Base-by-base conservation (phyloP, 2,329 filamentous ascomycete species). In the Botrytis porri region DNA sequence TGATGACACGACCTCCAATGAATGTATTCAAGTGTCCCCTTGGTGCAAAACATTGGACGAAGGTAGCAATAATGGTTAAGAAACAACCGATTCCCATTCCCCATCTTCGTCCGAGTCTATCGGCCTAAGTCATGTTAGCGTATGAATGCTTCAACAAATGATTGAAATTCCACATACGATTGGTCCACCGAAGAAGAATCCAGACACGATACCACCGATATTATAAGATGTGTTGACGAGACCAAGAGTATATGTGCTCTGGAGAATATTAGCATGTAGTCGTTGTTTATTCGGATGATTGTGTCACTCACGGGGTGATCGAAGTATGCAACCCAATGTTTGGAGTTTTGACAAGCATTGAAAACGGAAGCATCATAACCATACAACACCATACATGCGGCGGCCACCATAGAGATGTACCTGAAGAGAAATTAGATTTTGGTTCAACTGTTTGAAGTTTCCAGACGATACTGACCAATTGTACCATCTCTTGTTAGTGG, bases 371-470 rank as follows among this genome's bases (percentile, higher is more conserved):
- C 90, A 85, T 93, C 91, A 80, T 93, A 93, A 73, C 91, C 91
- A 80, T 92, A 93, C 63, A 93, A 85, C n/a, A 92, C 89, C 91
- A 93, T 93, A 81, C 90, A 92, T 80, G 89, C 89, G 78, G 91
- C 70, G 72, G 90, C 90, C 76, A 92, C 88, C 71, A 92, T 84
- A 75, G 89, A 90, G 76, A 91, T 88, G 83, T 90, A 92, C 89
- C 88, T 87, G 64, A 12, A 54, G 22, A 32, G 2, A 10, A 48
- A 20, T 71, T 25, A 71, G 69, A 64, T 16, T 25, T 57, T 32
- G 14, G 29, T 37, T 29, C 14, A 1, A n/a, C 8, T 0, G 20
- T 22, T 4, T 16, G n/a, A 57, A 41, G 8, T 39, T 41, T 57
- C 1, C 9, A 18, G 37, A n/a, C 57, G 37, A 32, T 32, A 57